phyloP scores from a whole-genome alignment of 345 rosid genomes.

The Sisymbrium irio region DNA sequence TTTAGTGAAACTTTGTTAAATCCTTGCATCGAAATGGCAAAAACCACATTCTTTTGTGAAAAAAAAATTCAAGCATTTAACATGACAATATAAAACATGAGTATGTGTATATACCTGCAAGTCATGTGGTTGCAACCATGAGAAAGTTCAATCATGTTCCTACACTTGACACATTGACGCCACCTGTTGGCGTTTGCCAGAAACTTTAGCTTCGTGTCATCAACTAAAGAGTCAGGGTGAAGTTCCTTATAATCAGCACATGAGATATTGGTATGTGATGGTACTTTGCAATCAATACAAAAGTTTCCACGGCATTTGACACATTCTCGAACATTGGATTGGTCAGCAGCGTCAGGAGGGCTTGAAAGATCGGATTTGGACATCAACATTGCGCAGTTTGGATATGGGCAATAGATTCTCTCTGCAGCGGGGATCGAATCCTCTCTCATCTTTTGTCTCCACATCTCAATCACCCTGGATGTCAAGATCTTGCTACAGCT shows the following conservation, averaged over 20 bases:
- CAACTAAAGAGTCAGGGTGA: conserved; percentile 38
- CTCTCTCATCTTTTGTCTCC: too few relatives aligned
- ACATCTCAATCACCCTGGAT: too few relatives aligned
- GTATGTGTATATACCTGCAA: conserved; percentile 39
- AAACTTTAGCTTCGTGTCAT: conserved; percentile 37
- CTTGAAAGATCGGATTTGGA: conserved; percentile 40
- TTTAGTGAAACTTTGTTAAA: neutral
- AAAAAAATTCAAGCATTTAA: too few relatives aligned
- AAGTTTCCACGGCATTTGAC: conserved; percentile 47
- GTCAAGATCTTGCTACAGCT: too few relatives aligned
- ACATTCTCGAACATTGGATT: conserved; percentile 50
- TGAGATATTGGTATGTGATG: conserved; percentile 55
- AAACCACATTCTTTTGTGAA: too few relatives aligned
- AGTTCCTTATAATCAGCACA: conserved; percentile 46
- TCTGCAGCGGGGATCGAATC: too few relatives aligned
- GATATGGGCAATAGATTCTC: too few relatives aligned
- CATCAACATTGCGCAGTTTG: too few relatives aligned
- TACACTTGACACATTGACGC: conserved; percentile 49
- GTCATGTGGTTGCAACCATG: conserved; percentile 50
- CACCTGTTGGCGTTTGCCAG: conserved; percentile 41
- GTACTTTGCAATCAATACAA: conserved; percentile 72
- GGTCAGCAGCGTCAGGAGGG: conserved; percentile 18
- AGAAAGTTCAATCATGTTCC: conserved; percentile 42
- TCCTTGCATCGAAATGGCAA: too few relatives aligned
- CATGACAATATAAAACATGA: neutral